Evolutionary conservation across 345 rosid genomes (phyloP).

Genomic region (Lumnitzera littorea): DNA sequence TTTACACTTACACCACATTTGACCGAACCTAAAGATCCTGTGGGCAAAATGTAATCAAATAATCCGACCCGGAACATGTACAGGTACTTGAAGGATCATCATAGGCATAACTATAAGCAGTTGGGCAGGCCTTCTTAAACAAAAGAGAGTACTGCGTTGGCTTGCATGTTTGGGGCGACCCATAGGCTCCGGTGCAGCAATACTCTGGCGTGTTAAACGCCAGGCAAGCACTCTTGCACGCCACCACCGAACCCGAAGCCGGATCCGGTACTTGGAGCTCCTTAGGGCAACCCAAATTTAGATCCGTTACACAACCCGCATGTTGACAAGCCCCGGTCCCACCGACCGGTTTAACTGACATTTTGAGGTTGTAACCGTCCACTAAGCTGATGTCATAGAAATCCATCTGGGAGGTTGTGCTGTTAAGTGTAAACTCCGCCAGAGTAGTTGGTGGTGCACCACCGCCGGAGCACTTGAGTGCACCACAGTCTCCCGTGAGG

Average conservation of each 20-base stretch:
- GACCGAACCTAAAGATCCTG: constrained; percentile 2
- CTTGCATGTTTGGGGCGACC: constrained; percentile 64
- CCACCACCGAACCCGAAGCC: constrained; percentile 43
- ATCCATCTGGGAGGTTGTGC: constrained; percentile 34
- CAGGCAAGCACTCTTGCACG: constrained; percentile 82
- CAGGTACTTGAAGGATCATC: constrained; percentile 82
- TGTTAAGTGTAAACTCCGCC: constrained; percentile 65
- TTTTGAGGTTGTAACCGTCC: constrained; percentile 79
- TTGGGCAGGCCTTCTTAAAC: constrained; percentile 83
- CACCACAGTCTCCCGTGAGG: constrained; percentile 75
- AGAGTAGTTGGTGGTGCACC: constrained; percentile 69
- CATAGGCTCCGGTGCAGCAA: constrained; percentile 75
- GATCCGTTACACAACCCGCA: constrained; percentile 73
- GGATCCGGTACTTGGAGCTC: constrained; percentile 40
- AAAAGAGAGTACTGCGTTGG: constrained; percentile 62
- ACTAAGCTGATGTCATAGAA: constrained; percentile 93
- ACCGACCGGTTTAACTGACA: constrained; percentile 54
- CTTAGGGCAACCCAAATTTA: constrained; percentile 52
- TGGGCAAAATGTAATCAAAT: constrained; percentile 76
- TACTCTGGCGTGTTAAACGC: constrained; percentile 67
- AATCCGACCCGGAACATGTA: constrained; percentile 71
- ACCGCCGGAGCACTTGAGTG: constrained; percentile 59
- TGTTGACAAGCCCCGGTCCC: constrained; percentile 67
- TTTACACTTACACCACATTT: too few relatives aligned
- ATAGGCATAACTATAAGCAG: constrained; percentile 89